phyloP scores from a whole-genome alignment of 2,329 filamentous ascomycete genomes.

The Phyllachora maydis region DNA sequence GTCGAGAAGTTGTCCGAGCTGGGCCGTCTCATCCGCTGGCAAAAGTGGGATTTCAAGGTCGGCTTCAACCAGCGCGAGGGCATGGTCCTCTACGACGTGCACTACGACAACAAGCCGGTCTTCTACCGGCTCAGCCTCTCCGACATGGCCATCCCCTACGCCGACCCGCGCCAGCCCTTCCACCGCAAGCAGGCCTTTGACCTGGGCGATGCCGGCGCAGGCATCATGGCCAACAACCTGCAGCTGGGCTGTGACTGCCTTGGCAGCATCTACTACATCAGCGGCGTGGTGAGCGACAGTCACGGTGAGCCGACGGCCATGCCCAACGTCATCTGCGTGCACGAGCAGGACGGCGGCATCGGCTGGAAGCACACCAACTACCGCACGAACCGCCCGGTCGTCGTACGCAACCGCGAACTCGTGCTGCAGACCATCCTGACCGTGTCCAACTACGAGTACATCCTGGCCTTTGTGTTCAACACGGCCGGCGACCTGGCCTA shows the following conservation, averaged over 20 bases:
- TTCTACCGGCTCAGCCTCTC: constrained; percentile 38
- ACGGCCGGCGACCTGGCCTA: constrained; percentile 38
- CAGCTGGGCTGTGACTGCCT: constrained; percentile 48
- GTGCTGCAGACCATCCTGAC: constrained; percentile 50
- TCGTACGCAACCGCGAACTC: constrained; percentile 38
- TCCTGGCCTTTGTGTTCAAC: constrained; percentile 43
- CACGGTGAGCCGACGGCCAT: constrained; percentile 30
- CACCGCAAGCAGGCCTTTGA: constrained; percentile 48
- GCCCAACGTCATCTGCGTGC: constrained; percentile 44
- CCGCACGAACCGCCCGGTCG: constrained; percentile 38
- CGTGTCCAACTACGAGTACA: constrained; percentile 51
- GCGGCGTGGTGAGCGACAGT: constrained; percentile 27
- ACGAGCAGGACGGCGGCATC: constrained; percentile 50
- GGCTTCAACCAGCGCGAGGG: constrained; percentile 45
- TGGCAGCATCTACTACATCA: constrained; percentile 37
- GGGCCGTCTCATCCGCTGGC: constrained; percentile 10
- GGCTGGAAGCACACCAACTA: constrained; percentile 54
- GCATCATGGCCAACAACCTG: constrained; percentile 45
- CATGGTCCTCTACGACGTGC: constrained; percentile 39
- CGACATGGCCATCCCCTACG: constrained; percentile 46
- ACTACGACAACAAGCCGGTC: constrained; percentile 36
- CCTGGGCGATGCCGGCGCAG: constrained; percentile 43
- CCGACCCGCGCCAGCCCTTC: constrained; percentile 37
- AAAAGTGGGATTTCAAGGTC: constrained; percentile 38
- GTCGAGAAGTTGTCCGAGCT: constrained; percentile 9